Evolutionary conservation across 768 basidiomycete genomes (phyloP).

Genomic region (Strobilomyces echinocephalus): DNA sequence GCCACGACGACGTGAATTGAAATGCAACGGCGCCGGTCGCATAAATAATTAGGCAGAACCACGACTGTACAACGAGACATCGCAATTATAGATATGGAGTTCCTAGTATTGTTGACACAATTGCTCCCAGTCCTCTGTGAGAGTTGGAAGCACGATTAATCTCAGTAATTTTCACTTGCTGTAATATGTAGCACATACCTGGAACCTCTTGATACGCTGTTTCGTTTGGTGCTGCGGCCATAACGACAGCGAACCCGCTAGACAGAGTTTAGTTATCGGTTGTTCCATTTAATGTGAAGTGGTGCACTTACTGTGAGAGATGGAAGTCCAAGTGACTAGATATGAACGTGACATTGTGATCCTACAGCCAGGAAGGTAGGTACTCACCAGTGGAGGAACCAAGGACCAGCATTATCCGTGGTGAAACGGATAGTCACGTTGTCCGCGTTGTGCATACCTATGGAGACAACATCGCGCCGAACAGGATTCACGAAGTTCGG

Average conservation of each 20-base stretch:
- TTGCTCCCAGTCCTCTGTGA: not conserved
- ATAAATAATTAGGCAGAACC: no score
- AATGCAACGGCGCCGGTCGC: no score
- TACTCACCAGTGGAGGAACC: not conserved
- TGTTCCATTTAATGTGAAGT: not conserved
- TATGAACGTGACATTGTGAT: not conserved
- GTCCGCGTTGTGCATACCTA: not conserved
- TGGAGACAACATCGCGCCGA: not conserved
- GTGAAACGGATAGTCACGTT: not conserved
- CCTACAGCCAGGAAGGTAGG: not conserved
- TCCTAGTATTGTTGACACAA: not conserved
- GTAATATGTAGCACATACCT: constrained; percentile 10
- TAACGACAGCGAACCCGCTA: constrained; percentile 14
- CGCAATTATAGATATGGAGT: no score
- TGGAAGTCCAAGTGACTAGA: not conserved
- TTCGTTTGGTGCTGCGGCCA: constrained; percentile 19
- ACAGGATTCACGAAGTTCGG: not conserved
- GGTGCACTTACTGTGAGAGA: not conserved
- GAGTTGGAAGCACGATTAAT: not conserved
- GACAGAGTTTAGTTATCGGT: not conserved
- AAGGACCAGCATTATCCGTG: not conserved
- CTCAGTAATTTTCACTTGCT: not conserved
- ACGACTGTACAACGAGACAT: no score
- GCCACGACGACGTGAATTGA: no score
- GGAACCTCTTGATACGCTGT: constrained; percentile 14